A percentile compares a stretch with the other conserved stretches of the same genome.
Conservation (phyloP, 768 basidiomycete genomes). For the Lactifluus piperatus region DNA sequence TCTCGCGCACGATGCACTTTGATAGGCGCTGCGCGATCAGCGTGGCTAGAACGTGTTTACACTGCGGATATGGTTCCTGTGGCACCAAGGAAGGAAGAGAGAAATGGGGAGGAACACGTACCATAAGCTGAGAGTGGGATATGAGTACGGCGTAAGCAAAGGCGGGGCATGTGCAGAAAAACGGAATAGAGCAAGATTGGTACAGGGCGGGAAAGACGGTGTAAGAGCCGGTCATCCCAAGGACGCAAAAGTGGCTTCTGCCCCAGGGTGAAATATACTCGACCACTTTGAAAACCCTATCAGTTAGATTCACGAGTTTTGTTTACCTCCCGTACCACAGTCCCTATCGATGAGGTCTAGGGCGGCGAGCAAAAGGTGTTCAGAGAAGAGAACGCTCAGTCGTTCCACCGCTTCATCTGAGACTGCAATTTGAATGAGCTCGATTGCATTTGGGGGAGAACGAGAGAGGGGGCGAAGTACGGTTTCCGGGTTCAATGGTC, state of each 20-base stretch:
- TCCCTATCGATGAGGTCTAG: conserved; percentile 69
- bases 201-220: conserved; percentile 44
- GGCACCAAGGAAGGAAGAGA: not conserved
- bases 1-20: conserved; percentile 41
- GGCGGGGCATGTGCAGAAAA: conserved; percentile 72
- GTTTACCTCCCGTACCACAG: conserved; percentile 43
- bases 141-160: conserved; percentile 58
- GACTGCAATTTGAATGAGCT: conserved; percentile 24
- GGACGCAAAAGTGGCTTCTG: conserved; percentile 53
- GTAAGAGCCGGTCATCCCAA: conserved; percentile 58
- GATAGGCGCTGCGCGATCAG: conserved; percentile 48
- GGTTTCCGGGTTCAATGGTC: conserved; percentile 24
- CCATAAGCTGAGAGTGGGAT: conserved; percentile 57
- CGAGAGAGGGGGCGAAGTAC: conserved; percentile 24
- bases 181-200: conserved; percentile 26
- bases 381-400: conserved; percentile 52
- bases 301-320: no score
- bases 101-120: conserved; percentile 22
- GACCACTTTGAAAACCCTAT: conserved; percentile 42
- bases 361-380: conserved; percentile 56
- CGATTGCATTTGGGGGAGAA: not conserved
- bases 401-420: conserved; percentile 47
- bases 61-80: conserved; percentile 34
- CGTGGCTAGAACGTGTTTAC: conserved; percentile 71
- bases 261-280: conserved; percentile 51